These are phyloP conservation scores for Biscogniauxia mediterranea DNA, from an alignment of 2,329 filamentous ascomycete species.

Conservation along the genomic window DNA sequence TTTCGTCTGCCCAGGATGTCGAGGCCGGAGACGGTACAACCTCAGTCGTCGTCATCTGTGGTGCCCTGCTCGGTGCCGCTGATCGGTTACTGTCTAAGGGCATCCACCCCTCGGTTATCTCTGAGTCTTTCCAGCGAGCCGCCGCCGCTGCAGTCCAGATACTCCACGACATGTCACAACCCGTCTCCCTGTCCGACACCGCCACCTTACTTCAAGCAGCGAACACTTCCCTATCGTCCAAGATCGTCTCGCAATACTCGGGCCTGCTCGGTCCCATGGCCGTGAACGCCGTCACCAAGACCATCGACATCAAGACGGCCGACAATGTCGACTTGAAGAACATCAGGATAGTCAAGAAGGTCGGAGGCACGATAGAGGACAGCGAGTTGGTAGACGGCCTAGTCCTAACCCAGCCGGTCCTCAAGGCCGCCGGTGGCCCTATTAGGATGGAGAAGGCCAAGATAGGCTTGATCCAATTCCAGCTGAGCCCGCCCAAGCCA, in stretches of 20 bases:
- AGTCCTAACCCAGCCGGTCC: slow-evolving; percentile 85
- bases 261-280: slow-evolving; percentile 96
- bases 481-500: slow-evolving; percentile 95
- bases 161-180: slow-evolving; percentile 92
- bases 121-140: slow-evolving; percentile 94
- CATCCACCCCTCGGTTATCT: slow-evolving; percentile 97
- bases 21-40: slow-evolving; percentile 98
- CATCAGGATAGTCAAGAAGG: slow-evolving; percentile 96
- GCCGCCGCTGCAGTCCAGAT: slow-evolving; percentile 85
- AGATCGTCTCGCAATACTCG: slow-evolving; percentile 97
- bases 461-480: slow-evolving; percentile 98
- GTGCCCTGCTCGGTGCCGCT: slow-evolving; percentile 88
- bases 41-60: slow-evolving; percentile 96
- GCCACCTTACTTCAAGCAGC: slow-evolving; percentile 91
- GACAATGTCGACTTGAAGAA: slow-evolving; percentile 97
- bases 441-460: slow-evolving; percentile 93
- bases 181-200: slow-evolving; percentile 84
- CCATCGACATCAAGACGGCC: slow-evolving; percentile 91
- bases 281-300: slow-evolving; percentile 92
- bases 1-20: slow-evolving; percentile 95
- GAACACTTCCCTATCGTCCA: slow-evolving; percentile 94
- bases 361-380: slow-evolving; percentile 96
- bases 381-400: slow-evolving; percentile 95
- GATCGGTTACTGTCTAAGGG: slow-evolving; percentile 88
- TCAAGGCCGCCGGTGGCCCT: slow-evolving; percentile 91